A percentile compares a stretch with the other conserved stretches of the same genome.
These are phyloP conservation scores for Saturnispora sekii DNA, from an alignment of 805 yeast species.

Conservation along the genomic window DNA sequence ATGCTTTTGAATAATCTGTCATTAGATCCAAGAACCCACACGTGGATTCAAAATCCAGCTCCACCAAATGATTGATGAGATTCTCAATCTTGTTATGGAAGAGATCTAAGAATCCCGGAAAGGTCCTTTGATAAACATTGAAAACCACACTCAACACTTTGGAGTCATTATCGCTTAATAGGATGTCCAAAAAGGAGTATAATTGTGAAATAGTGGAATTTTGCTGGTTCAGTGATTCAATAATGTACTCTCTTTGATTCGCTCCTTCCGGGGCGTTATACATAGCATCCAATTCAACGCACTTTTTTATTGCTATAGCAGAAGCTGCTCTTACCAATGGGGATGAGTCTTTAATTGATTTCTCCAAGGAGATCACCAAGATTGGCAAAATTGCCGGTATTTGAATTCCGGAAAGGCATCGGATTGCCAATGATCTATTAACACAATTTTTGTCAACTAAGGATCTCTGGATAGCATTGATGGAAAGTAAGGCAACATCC, in stretches of 20 bases:
- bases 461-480: constrained; percentile 85
- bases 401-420: constrained; percentile 74
- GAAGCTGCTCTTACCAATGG: constrained; percentile 73
- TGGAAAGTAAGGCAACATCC: constrained; percentile 79
- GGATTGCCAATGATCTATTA: constrained; percentile 60
- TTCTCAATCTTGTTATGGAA: constrained; percentile 63
- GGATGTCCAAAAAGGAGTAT: constrained; percentile 35
- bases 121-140: constrained; percentile 41
- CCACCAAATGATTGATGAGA: constrained; percentile 28
- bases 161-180: constrained; percentile 58
- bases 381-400: constrained; percentile 79
- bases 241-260: constrained; percentile 4
- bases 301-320: constrained; percentile 64
- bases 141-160: constrained; percentile 66
- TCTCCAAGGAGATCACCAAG: constrained; percentile 59
- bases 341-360: constrained; percentile 59
- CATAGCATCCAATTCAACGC: constrained; percentile 28
- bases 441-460: constrained; percentile 61
- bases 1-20: constrained; percentile 55
- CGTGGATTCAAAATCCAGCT: constrained; percentile 71
- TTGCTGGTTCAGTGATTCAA: constrained; percentile 16
- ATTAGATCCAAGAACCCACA: constrained; percentile 48
- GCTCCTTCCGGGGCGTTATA: constrained; percentile 15
- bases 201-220: constrained; percentile 41
- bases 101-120: constrained; percentile 49